Evolutionary conservation across 257 asterid species (phyloP), one percentile per base, ranked within the genome.

Genomic region (Nicotiana benthamiana): DNA sequence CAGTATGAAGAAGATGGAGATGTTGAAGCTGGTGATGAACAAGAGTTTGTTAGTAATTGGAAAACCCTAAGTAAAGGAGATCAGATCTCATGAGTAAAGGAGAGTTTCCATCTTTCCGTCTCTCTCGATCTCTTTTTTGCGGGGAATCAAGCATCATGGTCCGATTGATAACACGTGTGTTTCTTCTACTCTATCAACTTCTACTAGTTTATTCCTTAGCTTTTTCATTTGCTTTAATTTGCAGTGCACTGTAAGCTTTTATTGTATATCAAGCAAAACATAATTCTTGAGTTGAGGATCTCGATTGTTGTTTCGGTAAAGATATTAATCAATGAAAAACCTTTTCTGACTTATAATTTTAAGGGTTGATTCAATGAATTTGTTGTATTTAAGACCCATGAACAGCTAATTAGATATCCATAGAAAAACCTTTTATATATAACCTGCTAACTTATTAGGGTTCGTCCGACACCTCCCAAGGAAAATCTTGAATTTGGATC

Each of bases 91-190:
- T 18, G 32, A 26, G 46, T 4, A 40, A 26, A 26, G 48, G 18
- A 65, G n/a, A 16, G 20, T 9, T 1, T 4, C 34, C 75, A 28
- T 66, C 51, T 66, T 46, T 32, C 22, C 22, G 18, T 34, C 52
- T 67, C 75, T 30, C 54, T n/a, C n/a, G n/a, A n/a, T n/a, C n/a
- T 67, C 40, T 22, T 46, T 18, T 40, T n/a, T 24, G 43, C 20
- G 64, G 82, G 76, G 82, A 63, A 79, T 79, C 82, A 79, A 79
- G 82, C 82, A 79, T 79, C 82, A 79, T 79, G 75, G 82, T 79
- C 82, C 82, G 82, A 79, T 63, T 61, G 48, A 48, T 48, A 74
- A 70, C 77, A 70, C 22, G 16, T 74, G 61, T 26, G 61, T 74
- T 74, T 53, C 62, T 48, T 74, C 26, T 46, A 74, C 79, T 74